Evolutionary conservation across 1,284 basidiomycete genomes (phyloP).

Genomic region (Rhodotorula sp.): DNA sequence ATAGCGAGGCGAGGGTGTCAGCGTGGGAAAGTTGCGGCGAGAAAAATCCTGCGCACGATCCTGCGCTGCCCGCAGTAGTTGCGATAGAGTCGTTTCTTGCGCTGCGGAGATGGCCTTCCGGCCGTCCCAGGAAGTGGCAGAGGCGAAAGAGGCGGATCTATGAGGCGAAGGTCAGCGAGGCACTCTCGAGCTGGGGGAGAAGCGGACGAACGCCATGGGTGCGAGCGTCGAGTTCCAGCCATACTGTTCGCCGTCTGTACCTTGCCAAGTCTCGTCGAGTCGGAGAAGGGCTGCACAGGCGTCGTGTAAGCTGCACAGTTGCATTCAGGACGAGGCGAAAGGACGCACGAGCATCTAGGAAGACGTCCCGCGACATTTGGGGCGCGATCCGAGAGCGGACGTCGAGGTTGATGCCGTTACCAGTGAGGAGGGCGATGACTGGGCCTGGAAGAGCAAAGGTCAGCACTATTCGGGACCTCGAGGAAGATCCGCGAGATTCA

Average conservation of each 20-base stretch:
- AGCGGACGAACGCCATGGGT: conserved; percentile 36
- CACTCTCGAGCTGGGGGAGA: no score
- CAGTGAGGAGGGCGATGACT: conserved; percentile 41
- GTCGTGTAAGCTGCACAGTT: not conserved
- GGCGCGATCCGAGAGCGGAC: conserved; percentile 34
- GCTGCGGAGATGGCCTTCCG: conserved; percentile 21
- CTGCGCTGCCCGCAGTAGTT: conserved; percentile 29
- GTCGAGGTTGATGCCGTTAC: conserved; percentile 39
- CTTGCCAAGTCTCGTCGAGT: conserved; percentile 25
- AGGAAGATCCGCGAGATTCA: not conserved
- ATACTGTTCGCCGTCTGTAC: conserved; percentile 30
- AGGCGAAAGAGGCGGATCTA: conserved; percentile 23
- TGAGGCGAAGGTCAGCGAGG: not conserved
- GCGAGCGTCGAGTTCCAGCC: conserved; percentile 39
- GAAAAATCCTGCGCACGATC: not conserved
- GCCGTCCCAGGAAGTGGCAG: conserved; percentile 31
- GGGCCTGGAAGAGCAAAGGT: conserved; percentile 30
- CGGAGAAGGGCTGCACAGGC: conserved; percentile 30
- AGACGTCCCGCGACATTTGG: conserved; percentile 28
- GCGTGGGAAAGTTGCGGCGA: not conserved
- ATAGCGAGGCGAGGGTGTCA: not conserved
- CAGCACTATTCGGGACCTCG: not conserved
- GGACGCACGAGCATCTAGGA: conserved; percentile 39
- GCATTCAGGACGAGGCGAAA: not conserved
- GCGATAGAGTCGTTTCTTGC: conserved; percentile 7